phyloP scores from a whole-genome alignment of 495 filamentous ascomycete genomes.

The Opeltia flavorubescens region DNA sequence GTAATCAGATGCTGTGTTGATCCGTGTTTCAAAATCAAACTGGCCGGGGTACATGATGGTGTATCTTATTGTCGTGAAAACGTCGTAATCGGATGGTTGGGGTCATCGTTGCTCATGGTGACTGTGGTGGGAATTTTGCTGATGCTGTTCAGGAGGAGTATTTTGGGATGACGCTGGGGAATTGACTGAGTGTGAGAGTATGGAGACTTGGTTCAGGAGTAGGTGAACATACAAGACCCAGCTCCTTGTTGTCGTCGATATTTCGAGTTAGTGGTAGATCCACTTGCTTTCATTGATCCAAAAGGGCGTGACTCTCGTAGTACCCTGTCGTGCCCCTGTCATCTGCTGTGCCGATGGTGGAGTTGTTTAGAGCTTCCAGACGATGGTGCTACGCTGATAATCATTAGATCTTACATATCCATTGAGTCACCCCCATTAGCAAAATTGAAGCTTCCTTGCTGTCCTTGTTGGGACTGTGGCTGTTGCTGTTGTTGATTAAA shows the following conservation, averaged over 20 bases:
- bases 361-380: not conserved
- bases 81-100: constrained; percentile 9
- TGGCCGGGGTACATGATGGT: constrained; percentile 18
- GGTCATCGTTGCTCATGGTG: not conserved
- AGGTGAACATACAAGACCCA: too few relatives aligned
- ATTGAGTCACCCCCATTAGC: constrained; percentile 86
- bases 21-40: constrained; percentile 2
- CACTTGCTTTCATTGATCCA: too few relatives aligned
- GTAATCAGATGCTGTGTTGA: constrained; percentile 4
- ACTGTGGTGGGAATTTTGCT: not conserved
- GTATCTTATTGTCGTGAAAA: constrained; percentile 15
- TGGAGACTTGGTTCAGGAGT: too few relatives aligned
- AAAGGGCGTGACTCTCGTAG: too few relatives aligned
- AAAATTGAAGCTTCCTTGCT: constrained; percentile 79
- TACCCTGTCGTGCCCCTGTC: not conserved
- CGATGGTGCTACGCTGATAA: not conserved
- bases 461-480: constrained; percentile 41
- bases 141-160: not conserved
- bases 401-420: constrained; percentile 71
- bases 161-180: not conserved
- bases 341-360: not conserved
- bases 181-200: too few relatives aligned
- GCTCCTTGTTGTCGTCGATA: too few relatives aligned
- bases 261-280: too few relatives aligned
- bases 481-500: constrained; percentile 59